Evolutionary conservation across 2,329 filamentous ascomycete genomes (phyloP).

Genomic region (Stagonosporopsis rhizophila): DNA sequence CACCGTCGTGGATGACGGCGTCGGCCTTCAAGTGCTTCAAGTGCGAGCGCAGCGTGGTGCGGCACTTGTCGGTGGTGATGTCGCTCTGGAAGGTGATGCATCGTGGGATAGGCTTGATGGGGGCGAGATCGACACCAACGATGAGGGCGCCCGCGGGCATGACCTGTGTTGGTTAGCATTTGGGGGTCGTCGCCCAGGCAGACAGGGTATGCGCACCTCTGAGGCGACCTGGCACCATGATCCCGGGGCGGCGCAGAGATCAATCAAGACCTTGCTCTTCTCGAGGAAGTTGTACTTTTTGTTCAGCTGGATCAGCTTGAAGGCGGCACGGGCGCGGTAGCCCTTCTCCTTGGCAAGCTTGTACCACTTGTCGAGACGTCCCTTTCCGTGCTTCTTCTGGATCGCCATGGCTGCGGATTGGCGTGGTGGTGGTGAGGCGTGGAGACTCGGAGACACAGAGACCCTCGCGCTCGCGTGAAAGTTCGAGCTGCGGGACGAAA

Average conservation of each 20-base stretch:
- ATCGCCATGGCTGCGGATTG: slow-evolving; percentile 74
- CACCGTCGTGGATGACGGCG: slow-evolving; percentile 93
- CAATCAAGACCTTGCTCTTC: slow-evolving; percentile 93
- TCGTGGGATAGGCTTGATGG: slow-evolving; percentile 93
- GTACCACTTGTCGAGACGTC: slow-evolving; percentile 98
- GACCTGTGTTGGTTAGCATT: slow-evolving; percentile 51
- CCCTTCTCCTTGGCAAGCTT: slow-evolving; percentile 98
- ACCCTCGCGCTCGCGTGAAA: slow-evolving; percentile 10
- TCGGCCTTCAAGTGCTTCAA: slow-evolving; percentile 97
- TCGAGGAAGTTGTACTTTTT: slow-evolving; percentile 99
- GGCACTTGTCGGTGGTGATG: slow-evolving; percentile 96
- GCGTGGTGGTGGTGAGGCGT: slow-evolving; percentile 24
- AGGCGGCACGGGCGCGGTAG: slow-evolving; percentile 92
- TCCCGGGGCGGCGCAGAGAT: slow-evolving; percentile 96
- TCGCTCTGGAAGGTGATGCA: slow-evolving; percentile 97
- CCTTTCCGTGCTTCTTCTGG: slow-evolving; percentile 98
- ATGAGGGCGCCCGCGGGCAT: slow-evolving; percentile 93
- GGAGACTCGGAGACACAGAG: neutral
- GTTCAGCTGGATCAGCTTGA: slow-evolving; percentile 98
- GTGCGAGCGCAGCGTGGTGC: slow-evolving; percentile 85
- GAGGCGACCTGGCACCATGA: slow-evolving; percentile 71
- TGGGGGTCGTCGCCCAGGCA: too few species aligned
- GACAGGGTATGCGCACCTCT: slow-evolving; percentile 70
- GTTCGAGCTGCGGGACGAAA: slow-evolving; percentile 22
- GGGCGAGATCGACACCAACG: slow-evolving; percentile 89